Percentiles rank a stretch among this genome's conserved stretches.
These are phyloP conservation scores for Funneliformis mosseae DNA, from an alignment of 192 early-diverging fungal genomes.

Conservation along the genomic window DNA sequence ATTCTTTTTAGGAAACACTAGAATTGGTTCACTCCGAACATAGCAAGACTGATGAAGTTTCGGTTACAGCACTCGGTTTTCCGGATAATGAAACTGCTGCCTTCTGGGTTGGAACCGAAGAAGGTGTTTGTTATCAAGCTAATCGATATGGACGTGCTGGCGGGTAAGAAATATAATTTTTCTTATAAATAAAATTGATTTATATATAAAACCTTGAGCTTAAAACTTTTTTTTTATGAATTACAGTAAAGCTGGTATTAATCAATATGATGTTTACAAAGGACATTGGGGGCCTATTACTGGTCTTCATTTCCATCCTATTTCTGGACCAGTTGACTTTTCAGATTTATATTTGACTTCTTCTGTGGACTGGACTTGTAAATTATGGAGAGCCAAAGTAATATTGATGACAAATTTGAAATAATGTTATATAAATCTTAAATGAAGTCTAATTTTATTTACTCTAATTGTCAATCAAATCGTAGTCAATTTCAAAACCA, in stretches of 20 bases:
- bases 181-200: not conserved
- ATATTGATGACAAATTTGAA: not conserved
- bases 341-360: slow-evolving; percentile 90
- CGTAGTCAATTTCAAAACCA: slow-evolving; percentile 51
- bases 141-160: slow-evolving; percentile 96
- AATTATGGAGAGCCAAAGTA: slow-evolving; percentile 86
- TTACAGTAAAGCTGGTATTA: slow-evolving; percentile 91
- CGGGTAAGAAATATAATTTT: slow-evolving; percentile 52
- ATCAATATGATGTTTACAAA: slow-evolving; percentile 78
- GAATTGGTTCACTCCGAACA: slow-evolving; percentile 77
- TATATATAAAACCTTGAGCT: not conserved
- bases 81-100: slow-evolving; percentile 89
- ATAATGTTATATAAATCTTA: not conserved
- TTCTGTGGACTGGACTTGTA: slow-evolving; percentile 97
- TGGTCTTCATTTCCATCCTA: slow-evolving; percentile 89
- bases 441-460: not conserved
- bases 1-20: slow-evolving; percentile 63
- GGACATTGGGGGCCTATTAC: slow-evolving; percentile 91
- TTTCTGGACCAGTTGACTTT: slow-evolving; percentile 78
- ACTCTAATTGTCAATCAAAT: not conserved
- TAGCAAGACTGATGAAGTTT: slow-evolving; percentile 89
- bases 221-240: not conserved
- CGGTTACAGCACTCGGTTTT: slow-evolving; percentile 89
- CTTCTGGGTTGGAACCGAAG: slow-evolving; percentile 96
- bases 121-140: slow-evolving; percentile 91